Percentiles rank a stretch among this genome's conserved stretches.
phyloP scores from a whole-genome alignment of 441 rosid species.

The Isatis lusitanica region DNA sequence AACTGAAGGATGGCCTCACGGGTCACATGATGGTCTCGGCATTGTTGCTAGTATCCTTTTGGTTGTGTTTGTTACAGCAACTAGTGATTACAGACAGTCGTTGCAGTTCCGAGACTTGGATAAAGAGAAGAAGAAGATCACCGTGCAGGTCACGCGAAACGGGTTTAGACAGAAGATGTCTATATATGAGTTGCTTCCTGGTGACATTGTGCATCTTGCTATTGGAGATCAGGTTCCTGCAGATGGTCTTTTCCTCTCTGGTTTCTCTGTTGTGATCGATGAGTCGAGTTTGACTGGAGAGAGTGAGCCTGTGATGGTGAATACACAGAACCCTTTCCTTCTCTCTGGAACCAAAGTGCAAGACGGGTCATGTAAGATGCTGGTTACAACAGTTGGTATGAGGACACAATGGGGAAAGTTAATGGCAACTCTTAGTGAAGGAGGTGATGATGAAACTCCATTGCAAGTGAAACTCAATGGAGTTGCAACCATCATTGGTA shows the following conservation, averaged over 20 bases:
- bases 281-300: constrained; percentile 76
- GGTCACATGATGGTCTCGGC: constrained; percentile 76
- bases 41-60: constrained; percentile 65
- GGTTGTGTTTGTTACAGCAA: constrained; percentile 68
- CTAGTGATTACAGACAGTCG: constrained; percentile 71
- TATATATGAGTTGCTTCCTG: constrained; percentile 64
- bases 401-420: constrained; percentile 79
- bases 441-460: constrained; percentile 74
- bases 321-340: constrained; percentile 56
- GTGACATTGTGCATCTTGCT: constrained; percentile 69
- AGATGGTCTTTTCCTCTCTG: constrained; percentile 66
- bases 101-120: constrained; percentile 66
- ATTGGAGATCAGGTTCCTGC: constrained; percentile 77
- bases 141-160: constrained; percentile 57
- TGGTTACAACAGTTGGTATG: constrained; percentile 72
- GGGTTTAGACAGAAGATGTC: constrained; percentile 68
- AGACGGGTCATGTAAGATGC: constrained; percentile 71
- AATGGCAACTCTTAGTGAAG: constrained; percentile 73
- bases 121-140: constrained; percentile 69
- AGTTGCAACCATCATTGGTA: constrained; percentile 72
- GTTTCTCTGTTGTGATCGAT: constrained; percentile 64
- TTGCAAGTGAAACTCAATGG: constrained; percentile 76
- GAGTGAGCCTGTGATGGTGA: constrained; percentile 63
- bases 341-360: constrained; percentile 71
- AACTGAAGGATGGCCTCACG: constrained; percentile 77